Evolutionary conservation across 768 basidiomycete genomes (phyloP), one percentile per base, ranked within the genome.

Genomic region (Boletus sensibilis): DNA sequence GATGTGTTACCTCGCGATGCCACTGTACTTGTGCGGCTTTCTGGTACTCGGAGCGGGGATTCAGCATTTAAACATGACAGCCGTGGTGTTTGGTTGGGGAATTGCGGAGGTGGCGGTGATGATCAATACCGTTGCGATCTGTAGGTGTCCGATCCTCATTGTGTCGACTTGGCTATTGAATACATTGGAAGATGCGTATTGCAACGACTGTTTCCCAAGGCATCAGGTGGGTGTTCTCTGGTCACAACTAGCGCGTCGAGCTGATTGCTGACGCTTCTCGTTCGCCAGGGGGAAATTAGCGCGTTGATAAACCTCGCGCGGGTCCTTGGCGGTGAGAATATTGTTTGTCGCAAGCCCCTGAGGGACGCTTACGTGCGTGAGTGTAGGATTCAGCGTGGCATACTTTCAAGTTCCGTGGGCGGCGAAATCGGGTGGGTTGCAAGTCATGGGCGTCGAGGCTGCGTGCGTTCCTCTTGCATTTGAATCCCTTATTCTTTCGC

Each of bases 351-450:
- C 1, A 1, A 21, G 27, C 50, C 10, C 51, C 20, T 44, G 18
- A 55, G 12, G 1, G 35, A 31, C 2, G 39, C 43, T 47, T 0
- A 47, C 27, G 39, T 2, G 11, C 2, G 9, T 29, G 39, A 3
- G 0, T 13, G 25, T 27, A 70, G 72, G 75, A 9, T 77, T 78
- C 43, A 55, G 65, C 11, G 73, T 77, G 39, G 76, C 76, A 10
- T 77, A 70, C 59, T 78, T 73, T 52, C 76, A 77, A 56, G 71
- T 78, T 16, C 72, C 73, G 0, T 76, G 76, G 77, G 67, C 76
- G 20, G 65, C 64, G 5, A 65, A 66, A 52, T 58, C 68, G 25
- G 76, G 76, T 31, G 72, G 65, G 5, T 55, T 76, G 23, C 57
- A 64, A 33, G 72, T 74, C 18, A 68, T 70, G 56, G 77, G 77